A percentile compares a stretch with the other conserved stretches of the same genome.
These are phyloP conservation scores for Lyophyllum atratum DNA, from an alignment of 768 basidiomycete species.

Conservation along the genomic window DNA sequence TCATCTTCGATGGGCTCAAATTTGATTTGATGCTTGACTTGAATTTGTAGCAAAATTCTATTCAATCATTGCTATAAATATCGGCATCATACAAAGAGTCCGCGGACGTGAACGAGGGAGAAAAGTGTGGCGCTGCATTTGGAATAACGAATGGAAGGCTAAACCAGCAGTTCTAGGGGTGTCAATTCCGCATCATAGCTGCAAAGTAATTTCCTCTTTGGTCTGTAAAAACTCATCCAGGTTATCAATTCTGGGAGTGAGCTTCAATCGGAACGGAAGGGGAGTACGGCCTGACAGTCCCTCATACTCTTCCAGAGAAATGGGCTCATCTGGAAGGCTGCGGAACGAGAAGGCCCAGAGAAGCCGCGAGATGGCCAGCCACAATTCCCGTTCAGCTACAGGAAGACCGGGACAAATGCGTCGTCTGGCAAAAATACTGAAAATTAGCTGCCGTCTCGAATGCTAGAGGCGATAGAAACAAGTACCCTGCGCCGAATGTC, in stretches of 20 bases:
- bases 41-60: too few relatives aligned
- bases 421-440: conserved; percentile 20
- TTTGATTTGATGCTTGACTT: too few relatives aligned
- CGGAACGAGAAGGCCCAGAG: conserved; percentile 46
- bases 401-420: conserved; percentile 45
- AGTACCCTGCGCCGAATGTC: conserved; percentile 51
- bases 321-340: conserved; percentile 38
- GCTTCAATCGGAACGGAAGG: conserved; percentile 36
- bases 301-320: conserved; percentile 45
- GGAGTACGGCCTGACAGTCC: conserved; percentile 45
- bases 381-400: conserved; percentile 48
- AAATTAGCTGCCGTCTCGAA: neutral
- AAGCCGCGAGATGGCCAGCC: conserved; percentile 40
- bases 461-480: neutral
- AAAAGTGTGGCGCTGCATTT: too few relatives aligned
- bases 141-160: too few relatives aligned
- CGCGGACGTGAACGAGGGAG: too few relatives aligned
- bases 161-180: too few relatives aligned
- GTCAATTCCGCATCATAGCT: neutral
- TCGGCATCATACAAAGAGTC: too few relatives aligned
- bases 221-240: conserved; percentile 21
- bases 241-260: conserved; percentile 28
- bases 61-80: too few relatives aligned
- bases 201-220: neutral
- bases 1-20: too few relatives aligned